phyloP scores from a whole-genome alignment of 1,284 basidiomycete species.

The Ceratobasidium sp. region DNA sequence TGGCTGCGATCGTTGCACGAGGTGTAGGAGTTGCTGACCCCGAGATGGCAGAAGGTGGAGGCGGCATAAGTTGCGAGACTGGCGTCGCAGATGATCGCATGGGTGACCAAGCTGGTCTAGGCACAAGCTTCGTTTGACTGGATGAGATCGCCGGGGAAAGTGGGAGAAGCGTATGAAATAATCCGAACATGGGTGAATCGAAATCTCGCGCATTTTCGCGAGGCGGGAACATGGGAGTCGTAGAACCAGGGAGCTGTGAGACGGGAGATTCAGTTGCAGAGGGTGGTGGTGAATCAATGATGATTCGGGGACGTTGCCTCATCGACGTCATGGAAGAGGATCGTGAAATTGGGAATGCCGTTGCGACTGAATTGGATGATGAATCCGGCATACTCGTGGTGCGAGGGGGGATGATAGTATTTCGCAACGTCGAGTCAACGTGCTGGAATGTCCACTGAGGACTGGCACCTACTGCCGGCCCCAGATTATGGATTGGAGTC shows the following conservation, averaged over 20 bases:
- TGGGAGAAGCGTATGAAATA: conserved; percentile 21
- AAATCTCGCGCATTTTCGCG: conserved; percentile 12
- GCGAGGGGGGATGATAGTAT: conserved; percentile 19
- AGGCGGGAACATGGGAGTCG: conserved; percentile 32
- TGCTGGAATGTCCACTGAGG: conserved; percentile 39
- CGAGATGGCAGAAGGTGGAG: conserved; percentile 21
- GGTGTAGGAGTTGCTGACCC: conserved; percentile 25
- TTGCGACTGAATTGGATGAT: background rate
- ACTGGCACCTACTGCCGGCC: background rate
- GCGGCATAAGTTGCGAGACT: conserved; percentile 11
- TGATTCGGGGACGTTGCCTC: conserved; percentile 20
- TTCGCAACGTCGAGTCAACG: conserved; percentile 32
- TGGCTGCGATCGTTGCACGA: background rate
- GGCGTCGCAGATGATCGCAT: background rate
- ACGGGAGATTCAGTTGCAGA: background rate
- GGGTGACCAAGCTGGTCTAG: conserved; percentile 26
- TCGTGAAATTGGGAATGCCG: conserved; percentile 31
- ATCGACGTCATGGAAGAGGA: conserved; percentile 12
- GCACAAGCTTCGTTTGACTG: conserved; percentile 16
- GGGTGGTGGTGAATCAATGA: conserved; percentile 24
- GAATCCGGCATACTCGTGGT: background rate
- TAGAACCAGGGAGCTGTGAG: background rate
- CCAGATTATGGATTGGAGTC: background rate
- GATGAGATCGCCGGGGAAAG: conserved; percentile 34
- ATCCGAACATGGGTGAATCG: conserved; percentile 32